These are phyloP conservation scores for Carpinus viminea DNA, from an alignment of 306 rosid species.

Conservation along the genomic window DNA sequence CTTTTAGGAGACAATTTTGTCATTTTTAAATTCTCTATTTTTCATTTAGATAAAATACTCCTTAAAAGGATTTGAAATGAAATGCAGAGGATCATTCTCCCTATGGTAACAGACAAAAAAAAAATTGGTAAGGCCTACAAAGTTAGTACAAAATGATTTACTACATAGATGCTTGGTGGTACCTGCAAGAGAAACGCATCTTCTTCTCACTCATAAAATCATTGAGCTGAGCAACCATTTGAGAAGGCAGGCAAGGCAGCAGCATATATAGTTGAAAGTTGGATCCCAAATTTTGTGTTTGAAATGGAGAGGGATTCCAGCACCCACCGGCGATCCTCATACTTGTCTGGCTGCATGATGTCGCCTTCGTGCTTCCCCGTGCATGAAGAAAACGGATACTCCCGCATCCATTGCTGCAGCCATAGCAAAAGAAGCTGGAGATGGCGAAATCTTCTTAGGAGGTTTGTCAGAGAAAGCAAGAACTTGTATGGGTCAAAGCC, in stretches of 20 bases:
- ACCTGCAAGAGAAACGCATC: slow-evolving; percentile 15
- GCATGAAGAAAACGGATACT: slow-evolving; percentile 49
- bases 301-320: slow-evolving; percentile 49
- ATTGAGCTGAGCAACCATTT: background rate
- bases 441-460: slow-evolving; percentile 59
- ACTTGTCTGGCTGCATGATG: slow-evolving; percentile 40
- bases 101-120: background rate
- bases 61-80: too few species aligned
- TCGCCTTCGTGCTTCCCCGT: slow-evolving; percentile 58
- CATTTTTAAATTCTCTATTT: too few species aligned
- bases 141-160: slow-evolving; percentile 11
- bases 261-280: background rate
- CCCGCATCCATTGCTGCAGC: slow-evolving; percentile 38
- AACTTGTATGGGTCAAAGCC: slow-evolving; percentile 44
- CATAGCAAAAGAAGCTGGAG: slow-evolving; percentile 30
- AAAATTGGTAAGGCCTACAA: background rate
- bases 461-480: slow-evolving; percentile 51
- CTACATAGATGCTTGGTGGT: slow-evolving; percentile 15
- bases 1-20: too few species aligned
- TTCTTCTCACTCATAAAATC: slow-evolving; percentile 5
- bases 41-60: too few species aligned
- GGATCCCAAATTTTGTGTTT: slow-evolving; percentile 11
- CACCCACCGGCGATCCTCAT: slow-evolving; percentile 28
- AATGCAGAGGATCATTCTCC: too few species aligned
- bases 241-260: slow-evolving; percentile 20